phyloP scores from a whole-genome alignment of 331 rosid species.

The Malus hybrid region DNA sequence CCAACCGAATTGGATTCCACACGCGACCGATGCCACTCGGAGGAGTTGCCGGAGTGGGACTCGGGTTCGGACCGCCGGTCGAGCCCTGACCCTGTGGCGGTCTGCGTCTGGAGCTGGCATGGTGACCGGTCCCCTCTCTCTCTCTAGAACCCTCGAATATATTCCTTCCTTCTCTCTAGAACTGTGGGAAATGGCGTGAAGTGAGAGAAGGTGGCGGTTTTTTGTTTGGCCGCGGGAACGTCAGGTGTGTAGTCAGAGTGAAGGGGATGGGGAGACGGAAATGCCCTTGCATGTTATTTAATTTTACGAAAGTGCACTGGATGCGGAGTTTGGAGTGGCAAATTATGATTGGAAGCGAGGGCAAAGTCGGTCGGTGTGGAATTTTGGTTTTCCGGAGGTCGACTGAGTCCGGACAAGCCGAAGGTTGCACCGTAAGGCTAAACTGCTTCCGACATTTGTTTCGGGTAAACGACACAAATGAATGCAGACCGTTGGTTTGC shows the following conservation, averaged over 20 bases:
- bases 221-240: background rate
- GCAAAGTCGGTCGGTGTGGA: background rate
- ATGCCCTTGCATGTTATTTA: background rate
- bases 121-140: background rate
- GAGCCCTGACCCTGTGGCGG: constrained; percentile 27
- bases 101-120: constrained; percentile 50
- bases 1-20: constrained; percentile 98
- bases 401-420: background rate
- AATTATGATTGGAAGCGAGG: background rate
- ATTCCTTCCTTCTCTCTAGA: background rate
- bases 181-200: background rate
- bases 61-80: constrained; percentile 19
- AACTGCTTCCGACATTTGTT: background rate
- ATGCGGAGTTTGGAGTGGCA: background rate
- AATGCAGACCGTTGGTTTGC: background rate
- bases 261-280: background rate
- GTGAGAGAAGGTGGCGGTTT: constrained; percentile 13
- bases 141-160: background rate
- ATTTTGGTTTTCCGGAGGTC: background rate
- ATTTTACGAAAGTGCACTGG: background rate
- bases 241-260: background rate
- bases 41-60: constrained; percentile 46
- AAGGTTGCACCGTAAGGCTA: background rate
- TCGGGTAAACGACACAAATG: background rate
- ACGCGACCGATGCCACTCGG: constrained; percentile 69